Percentiles rank a stretch among this genome's conserved stretches.
Conservation (phyloP, 2,329 filamentous ascomycete species). For the Aspergillus neotritici region DNA sequence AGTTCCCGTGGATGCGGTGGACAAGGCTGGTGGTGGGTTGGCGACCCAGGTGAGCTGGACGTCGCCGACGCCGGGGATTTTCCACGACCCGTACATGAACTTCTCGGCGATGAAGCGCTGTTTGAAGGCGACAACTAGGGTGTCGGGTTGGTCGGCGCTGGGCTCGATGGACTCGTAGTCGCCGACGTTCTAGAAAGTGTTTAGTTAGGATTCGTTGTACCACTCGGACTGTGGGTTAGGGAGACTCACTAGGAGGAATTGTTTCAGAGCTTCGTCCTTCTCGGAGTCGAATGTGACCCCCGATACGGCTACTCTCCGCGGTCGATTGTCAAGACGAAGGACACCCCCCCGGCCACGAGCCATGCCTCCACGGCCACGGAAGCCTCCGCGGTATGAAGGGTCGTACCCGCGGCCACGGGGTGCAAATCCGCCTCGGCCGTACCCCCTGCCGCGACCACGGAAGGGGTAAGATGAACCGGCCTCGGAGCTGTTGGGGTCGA, state of each 20-base stretch:
- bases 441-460: slow-evolving; percentile 34
- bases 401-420: slow-evolving; percentile 40
- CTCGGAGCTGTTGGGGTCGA: slow-evolving; percentile 39
- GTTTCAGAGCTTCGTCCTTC: slow-evolving; percentile 52
- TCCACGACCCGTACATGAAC: slow-evolving; percentile 44
- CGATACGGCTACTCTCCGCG: slow-evolving; percentile 49
- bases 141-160: slow-evolving; percentile 35
- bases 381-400: slow-evolving; percentile 34
- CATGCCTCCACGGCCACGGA: slow-evolving; percentile 39
- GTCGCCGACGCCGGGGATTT: slow-evolving; percentile 49
- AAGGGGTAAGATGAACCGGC: slow-evolving; percentile 31
- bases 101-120: slow-evolving; percentile 51
- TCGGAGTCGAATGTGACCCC: slow-evolving; percentile 44
- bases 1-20: slow-evolving; percentile 8
- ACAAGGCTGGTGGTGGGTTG: slow-evolving; percentile 27
- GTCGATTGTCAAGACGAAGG: slow-evolving; percentile 54
- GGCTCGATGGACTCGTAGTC: slow-evolving; percentile 44
- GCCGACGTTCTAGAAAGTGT: slow-evolving; percentile 36
- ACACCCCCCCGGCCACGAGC: slow-evolving; percentile 45
- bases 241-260: slow-evolving; percentile 48
- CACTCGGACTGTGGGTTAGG: neutral
- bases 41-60: slow-evolving; percentile 53
- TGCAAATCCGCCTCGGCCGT: slow-evolving; percentile 33
- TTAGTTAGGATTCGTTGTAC: slow-evolving; percentile 16
- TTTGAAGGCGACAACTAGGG: slow-evolving; percentile 43